Percentiles rank a stretch among this genome's conserved stretches.
These are phyloP conservation scores for Trypanosomatidae sp. DNA, from an alignment of 208 protist species.

Conservation along the genomic window DNA sequence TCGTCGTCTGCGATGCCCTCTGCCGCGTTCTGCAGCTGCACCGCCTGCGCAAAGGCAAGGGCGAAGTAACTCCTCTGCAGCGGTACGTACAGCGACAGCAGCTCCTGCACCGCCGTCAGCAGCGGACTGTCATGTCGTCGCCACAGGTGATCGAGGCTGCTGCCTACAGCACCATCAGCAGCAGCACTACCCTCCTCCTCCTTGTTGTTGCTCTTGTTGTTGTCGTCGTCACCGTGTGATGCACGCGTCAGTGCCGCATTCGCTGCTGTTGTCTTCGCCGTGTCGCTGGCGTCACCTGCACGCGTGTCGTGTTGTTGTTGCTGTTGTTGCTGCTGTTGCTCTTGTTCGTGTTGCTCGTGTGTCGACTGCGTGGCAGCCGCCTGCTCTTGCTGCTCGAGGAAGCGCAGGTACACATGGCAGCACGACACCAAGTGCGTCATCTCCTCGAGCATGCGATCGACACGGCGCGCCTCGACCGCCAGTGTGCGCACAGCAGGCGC, in stretches of 20 bases:
- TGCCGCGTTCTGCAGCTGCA: conserved; percentile 33
- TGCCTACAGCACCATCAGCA: neutral
- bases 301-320: neutral
- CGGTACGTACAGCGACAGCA: conserved; percentile 62
- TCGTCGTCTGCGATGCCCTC: no score
- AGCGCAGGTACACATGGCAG: conserved; percentile 63
- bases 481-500: no score
- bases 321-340: neutral
- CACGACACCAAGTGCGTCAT: conserved; percentile 81
- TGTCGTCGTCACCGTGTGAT: no score
- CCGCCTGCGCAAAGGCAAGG: conserved; percentile 54
- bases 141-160: conserved; percentile 9
- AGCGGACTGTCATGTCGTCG: conserved; percentile 19
- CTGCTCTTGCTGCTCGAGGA: conserved; percentile 43
- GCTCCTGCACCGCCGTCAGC: conserved; percentile 60
- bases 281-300: neutral
- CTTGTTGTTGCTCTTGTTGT: neutral
- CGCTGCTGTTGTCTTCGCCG: no score
- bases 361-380: conserved; percentile 11
- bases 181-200: neutral
- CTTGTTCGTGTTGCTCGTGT: neutral
- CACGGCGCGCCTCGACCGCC: conserved; percentile 34
- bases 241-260: no score
- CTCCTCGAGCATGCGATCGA: conserved; percentile 74
- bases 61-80: conserved; percentile 66